Evolutionary conservation across 768 basidiomycete species (phyloP).

Genomic region (Agrocybe pediades): DNA sequence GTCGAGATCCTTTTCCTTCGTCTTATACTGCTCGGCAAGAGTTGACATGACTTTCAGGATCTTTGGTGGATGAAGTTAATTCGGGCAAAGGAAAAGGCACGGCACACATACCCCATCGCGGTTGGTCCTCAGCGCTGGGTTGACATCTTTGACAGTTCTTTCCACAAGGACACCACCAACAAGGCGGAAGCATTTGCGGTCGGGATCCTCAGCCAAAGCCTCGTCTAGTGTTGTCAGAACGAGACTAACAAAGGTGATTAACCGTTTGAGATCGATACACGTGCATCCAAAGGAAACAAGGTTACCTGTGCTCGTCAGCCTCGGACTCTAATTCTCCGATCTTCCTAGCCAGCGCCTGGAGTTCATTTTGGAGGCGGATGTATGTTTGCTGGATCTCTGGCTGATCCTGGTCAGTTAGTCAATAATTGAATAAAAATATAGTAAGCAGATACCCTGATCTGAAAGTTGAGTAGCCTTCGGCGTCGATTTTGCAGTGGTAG

Average conservation of each 20-base stretch:
- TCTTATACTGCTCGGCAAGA: conserved; percentile 85
- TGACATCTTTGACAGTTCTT: conserved; percentile 92
- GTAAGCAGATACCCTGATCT: conserved; percentile 64
- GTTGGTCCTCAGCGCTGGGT: conserved; percentile 89
- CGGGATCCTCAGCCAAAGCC: conserved; percentile 77
- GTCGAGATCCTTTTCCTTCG: conserved; percentile 84
- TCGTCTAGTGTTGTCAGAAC: conserved; percentile 89
- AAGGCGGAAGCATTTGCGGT: conserved; percentile 94
- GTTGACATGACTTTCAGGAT: conserved; percentile 80
- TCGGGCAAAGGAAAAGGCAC: no score
- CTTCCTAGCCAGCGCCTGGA: conserved; percentile 90
- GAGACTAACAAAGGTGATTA: conserved; percentile 53
- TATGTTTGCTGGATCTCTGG: conserved; percentile 87
- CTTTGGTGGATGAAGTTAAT: conserved; percentile 37
- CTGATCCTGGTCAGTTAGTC: conserved; percentile 45
- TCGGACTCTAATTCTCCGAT: conserved; percentile 97
- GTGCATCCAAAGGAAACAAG: conserved; percentile 26
- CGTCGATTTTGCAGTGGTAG: conserved; percentile 54
- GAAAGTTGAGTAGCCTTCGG: conserved; percentile 58
- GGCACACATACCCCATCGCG: conserved; percentile 70
- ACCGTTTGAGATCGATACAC: conserved; percentile 1
- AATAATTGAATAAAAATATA: conserved; percentile 11
- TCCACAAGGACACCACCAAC: conserved; percentile 96
- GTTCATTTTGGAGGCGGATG: conserved; percentile 80
- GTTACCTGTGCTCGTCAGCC: conserved; percentile 89